Base-by-base conservation (phyloP, 345 rosid species). In the Camelina laxa region DNA sequence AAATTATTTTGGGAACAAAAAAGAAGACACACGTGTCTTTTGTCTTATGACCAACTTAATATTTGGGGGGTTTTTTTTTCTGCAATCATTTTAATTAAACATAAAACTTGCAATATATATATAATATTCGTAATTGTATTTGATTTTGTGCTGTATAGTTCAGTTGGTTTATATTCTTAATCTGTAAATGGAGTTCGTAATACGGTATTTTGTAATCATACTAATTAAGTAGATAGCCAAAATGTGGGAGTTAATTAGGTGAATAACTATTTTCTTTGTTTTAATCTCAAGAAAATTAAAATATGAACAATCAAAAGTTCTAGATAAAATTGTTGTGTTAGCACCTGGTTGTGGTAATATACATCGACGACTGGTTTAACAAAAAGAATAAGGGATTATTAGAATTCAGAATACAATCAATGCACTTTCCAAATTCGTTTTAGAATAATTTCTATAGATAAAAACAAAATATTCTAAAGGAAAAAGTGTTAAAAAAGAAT, bases 11-110 rank as follows among this genome's bases (percentile, higher is more conserved):
- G 4, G 57, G 17, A 47, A 65, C 30, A 49, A 48, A 30, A 21
- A 65, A 33, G 38, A 27, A 35, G 42, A 35, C 8, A 50, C 31
- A 65, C 65, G 65, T 49, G 58, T 65, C 57, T 65, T 48, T 30
- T 50, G 41, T 64, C 67, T 57, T 57, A 22, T 22, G 55, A 49
- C 13, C 22, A 33, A n/a, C 16, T 54, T 2, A 55, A 57, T 31
- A 7, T 47, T 3, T 0, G 7, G 8, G 4, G 1, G 4, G 7
- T 48, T 8, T 8, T 16, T 48, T 7, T 16, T 7, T 7, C 10
- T n/a, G 20, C 11, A 44, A 44, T 5, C 49, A 14, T 47, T 47
- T 47, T 47, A 15, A 16, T 47, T 7, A 47, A 47, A 47, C 47
- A 45, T 47, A 47, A 47, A 44, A n/a, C 11, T 48, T 48, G 11